phyloP scores from a whole-genome alignment of 2,329 filamentous ascomycete genomes.

The Aspergillus phoenicis region DNA sequence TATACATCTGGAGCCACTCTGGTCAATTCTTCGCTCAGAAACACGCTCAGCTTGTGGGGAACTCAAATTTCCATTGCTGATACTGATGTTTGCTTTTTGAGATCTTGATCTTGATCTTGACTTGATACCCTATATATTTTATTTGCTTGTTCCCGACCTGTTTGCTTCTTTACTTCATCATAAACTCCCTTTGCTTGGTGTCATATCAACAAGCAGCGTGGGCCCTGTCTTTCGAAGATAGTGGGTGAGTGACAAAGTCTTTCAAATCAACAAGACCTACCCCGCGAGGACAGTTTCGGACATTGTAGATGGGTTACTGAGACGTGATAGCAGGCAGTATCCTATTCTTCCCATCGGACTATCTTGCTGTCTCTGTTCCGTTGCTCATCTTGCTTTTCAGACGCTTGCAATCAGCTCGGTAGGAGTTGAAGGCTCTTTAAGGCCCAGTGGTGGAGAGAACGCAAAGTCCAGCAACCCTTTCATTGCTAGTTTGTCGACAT shows the following conservation, averaged over 20 bases:
- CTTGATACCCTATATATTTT: slow-evolving; percentile 17
- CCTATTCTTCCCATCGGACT: not conserved
- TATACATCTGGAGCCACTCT: slow-evolving; percentile 9
- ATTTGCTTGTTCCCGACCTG: slow-evolving; percentile 20
- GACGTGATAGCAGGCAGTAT: not conserved
- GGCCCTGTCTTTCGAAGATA: not conserved
- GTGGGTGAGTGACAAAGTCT: not conserved
- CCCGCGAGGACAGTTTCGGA: not conserved
- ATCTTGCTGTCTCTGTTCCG: not conserved
- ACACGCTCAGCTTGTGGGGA: slow-evolving; percentile 9
- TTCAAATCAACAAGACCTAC: not conserved
- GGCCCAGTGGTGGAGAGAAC: not conserved
- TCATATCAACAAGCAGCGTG: slow-evolving; percentile 5
- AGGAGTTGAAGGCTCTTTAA: not conserved
- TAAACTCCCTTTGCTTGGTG: slow-evolving; percentile 1
- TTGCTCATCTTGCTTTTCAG: not conserved
- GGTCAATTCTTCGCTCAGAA: not conserved
- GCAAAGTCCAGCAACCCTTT: not conserved
- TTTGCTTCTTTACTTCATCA: slow-evolving; percentile 18
- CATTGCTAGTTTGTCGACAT: slow-evolving; percentile 25
- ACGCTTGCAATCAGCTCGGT: not conserved
- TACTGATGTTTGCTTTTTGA: slow-evolving; percentile 19
- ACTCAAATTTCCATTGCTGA: slow-evolving; percentile 6
- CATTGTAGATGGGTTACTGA: not conserved
- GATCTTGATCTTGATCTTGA: slow-evolving; percentile 14